Base-by-base conservation (phyloP, 2,329 filamentous ascomycete genomes). In the Aspergillus sp. region DNA sequence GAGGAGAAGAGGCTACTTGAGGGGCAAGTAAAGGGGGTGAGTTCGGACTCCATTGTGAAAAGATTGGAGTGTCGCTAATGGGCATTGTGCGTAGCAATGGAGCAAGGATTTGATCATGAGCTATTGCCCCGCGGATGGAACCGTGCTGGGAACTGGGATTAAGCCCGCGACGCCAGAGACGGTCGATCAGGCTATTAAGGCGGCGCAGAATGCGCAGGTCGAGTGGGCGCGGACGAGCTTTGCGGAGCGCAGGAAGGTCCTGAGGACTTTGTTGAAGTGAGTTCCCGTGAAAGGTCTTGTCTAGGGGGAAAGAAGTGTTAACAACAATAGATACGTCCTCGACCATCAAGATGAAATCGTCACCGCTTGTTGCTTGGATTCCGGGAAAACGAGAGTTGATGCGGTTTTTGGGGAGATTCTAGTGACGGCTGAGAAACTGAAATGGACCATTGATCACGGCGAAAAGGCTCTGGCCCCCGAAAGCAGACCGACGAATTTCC, bases 351-450 rank as follows among this genome's bases (percentile, higher is more conserved):
- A 91, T 54, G 77, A 84, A 28, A 94, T 98, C 57, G 90, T 88
- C 58, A 79, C 81, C 10, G 81, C 88, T 29, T 91, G 90, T 43
- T 94, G 88, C 61, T 76, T 95, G 33, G 93, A 98, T 69, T 94
- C 88, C 38, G 93, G 93, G 53, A 98, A 98, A 76, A 96, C 94
- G 2, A 86, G 91, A 74, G 82, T 97, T 35, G 93, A 98, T 69
- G 93, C 91, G 1, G 83, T 86, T 56, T 82, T 98, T 47, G 93
- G 93, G 44, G 93, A 98, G 75, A 90, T 97, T 53, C 76, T 98
- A 46, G 89, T 96, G 38, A 96, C 93, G 5, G 83, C 80, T 0
- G 93, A 97, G 74, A 96, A 95, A 73, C 77, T 98, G 50, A 83
- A 86, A 62, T 98, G 93, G 93, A 95, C 89, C 3, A 83, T 97